phyloP scores from a whole-genome alignment of 805 yeast species.

The Yarrowia porcina region DNA sequence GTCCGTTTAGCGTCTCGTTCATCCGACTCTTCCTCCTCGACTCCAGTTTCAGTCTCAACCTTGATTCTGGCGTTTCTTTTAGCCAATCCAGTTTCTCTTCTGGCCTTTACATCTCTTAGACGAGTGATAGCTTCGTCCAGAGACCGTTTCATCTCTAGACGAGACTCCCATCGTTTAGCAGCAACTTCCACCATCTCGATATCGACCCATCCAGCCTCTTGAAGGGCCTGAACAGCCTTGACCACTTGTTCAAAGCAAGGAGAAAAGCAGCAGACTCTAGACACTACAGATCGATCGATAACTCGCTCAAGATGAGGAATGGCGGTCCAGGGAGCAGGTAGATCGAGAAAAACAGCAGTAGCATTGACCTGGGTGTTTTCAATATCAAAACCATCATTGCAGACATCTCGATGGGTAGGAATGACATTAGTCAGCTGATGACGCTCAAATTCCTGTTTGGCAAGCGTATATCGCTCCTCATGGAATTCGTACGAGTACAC shows the following conservation, averaged over 20 bases:
- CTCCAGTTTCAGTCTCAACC: constrained; percentile 24
- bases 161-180: constrained; percentile 82
- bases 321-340: constrained; percentile 97
- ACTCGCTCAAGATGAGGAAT: constrained; percentile 68
- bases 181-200: constrained; percentile 92
- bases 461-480: constrained; percentile 75
- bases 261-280: constrained; percentile 87
- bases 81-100: constrained; percentile 53
- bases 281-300: constrained; percentile 50
- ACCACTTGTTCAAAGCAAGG: constrained; percentile 98
- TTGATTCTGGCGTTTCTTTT: constrained; percentile 33
- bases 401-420: constrained; percentile 88
- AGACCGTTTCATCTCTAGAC: constrained; percentile 80
- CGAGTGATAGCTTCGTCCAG: constrained; percentile 78
- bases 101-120: constrained; percentile 69
- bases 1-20: constrained; percentile 24
- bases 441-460: constrained; percentile 65
- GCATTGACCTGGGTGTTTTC: constrained; percentile 46
- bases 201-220: constrained; percentile 73
- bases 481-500: constrained; percentile 90
- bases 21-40: constrained; percentile 24
- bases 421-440: constrained; percentile 64
- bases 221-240: constrained; percentile 73
- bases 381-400: constrained; percentile 76
- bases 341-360: constrained; percentile 77